Conservation (phyloP, 2,329 filamentous ascomycete genomes). For the Diatrype stigma region DNA sequence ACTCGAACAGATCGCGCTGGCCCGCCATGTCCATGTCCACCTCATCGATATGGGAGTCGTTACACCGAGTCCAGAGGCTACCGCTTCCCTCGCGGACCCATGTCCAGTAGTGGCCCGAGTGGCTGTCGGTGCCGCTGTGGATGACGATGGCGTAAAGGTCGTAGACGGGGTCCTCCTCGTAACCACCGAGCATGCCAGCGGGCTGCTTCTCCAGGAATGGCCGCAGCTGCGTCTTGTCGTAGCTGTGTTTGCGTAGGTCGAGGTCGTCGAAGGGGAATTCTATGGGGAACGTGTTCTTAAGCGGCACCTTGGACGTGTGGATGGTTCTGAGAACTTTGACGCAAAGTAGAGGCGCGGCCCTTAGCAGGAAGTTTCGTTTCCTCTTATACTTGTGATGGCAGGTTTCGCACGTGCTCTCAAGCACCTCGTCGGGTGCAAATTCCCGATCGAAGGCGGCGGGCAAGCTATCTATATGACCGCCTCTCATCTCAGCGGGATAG, state of each 20-base stretch:
- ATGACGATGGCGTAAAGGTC: constrained; percentile 82
- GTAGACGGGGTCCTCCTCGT: constrained; percentile 63
- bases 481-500: background rate
- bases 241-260: constrained; percentile 41
- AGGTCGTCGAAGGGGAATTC: constrained; percentile 73
- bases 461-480: background rate
- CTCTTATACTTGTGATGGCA: constrained; percentile 62
- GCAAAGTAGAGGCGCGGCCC: constrained; percentile 63
- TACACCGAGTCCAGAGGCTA: constrained; percentile 45
- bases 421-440: constrained; percentile 51
- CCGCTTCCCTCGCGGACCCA: constrained; percentile 56
- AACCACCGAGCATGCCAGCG: constrained; percentile 36
- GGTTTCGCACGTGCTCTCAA: constrained; percentile 69
- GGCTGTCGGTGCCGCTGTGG: constrained; percentile 65
- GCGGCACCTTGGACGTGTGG: constrained; percentile 25
- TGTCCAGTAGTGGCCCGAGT: constrained; percentile 76
- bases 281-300: constrained; percentile 69
- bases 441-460: constrained; percentile 1
- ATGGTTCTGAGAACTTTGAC: constrained; percentile 49
- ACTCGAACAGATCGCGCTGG: constrained; percentile 3
- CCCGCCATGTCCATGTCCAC: background rate
- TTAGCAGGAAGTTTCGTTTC: constrained; percentile 49
- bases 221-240: constrained; percentile 4
- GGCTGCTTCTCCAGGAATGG: constrained; percentile 15
- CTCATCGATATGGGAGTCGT: constrained; percentile 33